Percentiles rank a stretch among this genome's conserved stretches.
phyloP scores from a whole-genome alignment of 2,329 filamentous ascomycete species.

The Pochonia chlamydosporia region DNA sequence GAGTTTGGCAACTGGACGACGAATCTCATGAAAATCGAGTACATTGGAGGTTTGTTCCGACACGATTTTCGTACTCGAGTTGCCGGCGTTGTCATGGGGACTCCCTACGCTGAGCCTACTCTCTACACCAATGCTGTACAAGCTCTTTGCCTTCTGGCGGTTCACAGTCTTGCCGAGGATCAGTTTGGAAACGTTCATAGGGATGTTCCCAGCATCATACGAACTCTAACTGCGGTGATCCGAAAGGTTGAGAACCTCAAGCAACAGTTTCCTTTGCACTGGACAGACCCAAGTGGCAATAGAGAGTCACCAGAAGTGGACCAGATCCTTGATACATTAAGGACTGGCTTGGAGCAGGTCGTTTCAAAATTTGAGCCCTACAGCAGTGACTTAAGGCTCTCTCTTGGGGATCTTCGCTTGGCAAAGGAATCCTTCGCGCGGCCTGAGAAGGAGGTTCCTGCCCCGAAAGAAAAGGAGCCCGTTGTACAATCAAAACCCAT shows the following conservation, averaged over 20 bases:
- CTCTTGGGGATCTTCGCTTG: slow-evolving; percentile 62
- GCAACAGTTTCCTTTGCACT: slow-evolving; percentile 56
- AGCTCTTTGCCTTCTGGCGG: slow-evolving; percentile 61
- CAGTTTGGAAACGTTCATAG: slow-evolving; percentile 79
- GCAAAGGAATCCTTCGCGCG: slow-evolving; percentile 59
- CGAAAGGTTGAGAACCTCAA: slow-evolving; percentile 65
- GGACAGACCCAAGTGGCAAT: slow-evolving; percentile 65
- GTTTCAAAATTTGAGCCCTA: slow-evolving; percentile 71
- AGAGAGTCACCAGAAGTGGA: slow-evolving; percentile 63
- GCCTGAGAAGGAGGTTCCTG: slow-evolving; percentile 7
- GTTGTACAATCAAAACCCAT: slow-evolving; percentile 20
- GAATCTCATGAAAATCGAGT: slow-evolving; percentile 38
- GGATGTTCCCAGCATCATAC: slow-evolving; percentile 69
- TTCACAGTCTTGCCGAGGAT: slow-evolving; percentile 74
- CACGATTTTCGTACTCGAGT: slow-evolving; percentile 62
- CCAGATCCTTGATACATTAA: slow-evolving; percentile 59
- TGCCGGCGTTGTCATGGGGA: slow-evolving; percentile 63
- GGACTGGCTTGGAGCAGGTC: slow-evolving; percentile 58
- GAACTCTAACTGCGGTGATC: slow-evolving; percentile 64
- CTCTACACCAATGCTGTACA: slow-evolving; percentile 68
- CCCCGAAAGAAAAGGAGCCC: slow-evolving; percentile 19
- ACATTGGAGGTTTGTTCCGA: slow-evolving; percentile 63
- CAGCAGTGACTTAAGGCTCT: slow-evolving; percentile 63
- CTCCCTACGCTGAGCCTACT: slow-evolving; percentile 63
- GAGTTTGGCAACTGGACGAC: slow-evolving; percentile 43